Evolutionary conservation across 2,329 filamentous ascomycete species (phyloP), one percentile per base, ranked within the genome.

Genomic region (Pleoardoris graminearum): DNA sequence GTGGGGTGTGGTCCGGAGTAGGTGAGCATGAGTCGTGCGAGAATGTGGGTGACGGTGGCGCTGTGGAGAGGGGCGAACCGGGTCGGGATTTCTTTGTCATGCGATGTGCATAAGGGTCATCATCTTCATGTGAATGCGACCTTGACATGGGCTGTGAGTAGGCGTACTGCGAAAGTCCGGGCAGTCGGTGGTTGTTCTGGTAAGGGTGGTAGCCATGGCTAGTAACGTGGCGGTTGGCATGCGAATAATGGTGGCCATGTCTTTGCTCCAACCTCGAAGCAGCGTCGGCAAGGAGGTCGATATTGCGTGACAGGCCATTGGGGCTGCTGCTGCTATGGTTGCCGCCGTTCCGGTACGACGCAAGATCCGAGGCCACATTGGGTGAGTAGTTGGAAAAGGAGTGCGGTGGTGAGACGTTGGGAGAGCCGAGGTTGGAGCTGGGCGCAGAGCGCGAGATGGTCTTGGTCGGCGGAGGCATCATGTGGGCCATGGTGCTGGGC

Each of bases 1-100:
- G 85, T n/a, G 93, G 93, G n/a, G 94, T 97, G 79, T 97, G 92
- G 69, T 97, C 93, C 10, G 93, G 94, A 1, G 93, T 99, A 4
- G 93, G 94, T 8, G 93, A 97, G 41, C 93, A 83, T 10, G 93
- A 97, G 75, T 96, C 91, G 76, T 97, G 91, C 2, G 93, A 97
- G 74, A 97, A 96, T 3, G 92, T 97, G 22, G 93, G 93, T 27
- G 93, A 97, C 22, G 93, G 96, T 17, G 94, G 94, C 42, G 93
- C 93, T 2, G 93, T 97, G 7, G 92, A 97, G 76, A 95, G 91
- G 48, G 93, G 94, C 30, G 93, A 97, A 73, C 92, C 94, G 37
- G 94, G 93, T 63, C 93, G 82, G 54, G 93, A 97, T 58, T 91
- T 86, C 81, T 97, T 97, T 22, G 88, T 83, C 64, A 87, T 85